Evolutionary conservation across 129 eudicot genomes (phyloP), one percentile per base, ranked within the genome.

Genomic region (Scalesia atractyloides): DNA sequence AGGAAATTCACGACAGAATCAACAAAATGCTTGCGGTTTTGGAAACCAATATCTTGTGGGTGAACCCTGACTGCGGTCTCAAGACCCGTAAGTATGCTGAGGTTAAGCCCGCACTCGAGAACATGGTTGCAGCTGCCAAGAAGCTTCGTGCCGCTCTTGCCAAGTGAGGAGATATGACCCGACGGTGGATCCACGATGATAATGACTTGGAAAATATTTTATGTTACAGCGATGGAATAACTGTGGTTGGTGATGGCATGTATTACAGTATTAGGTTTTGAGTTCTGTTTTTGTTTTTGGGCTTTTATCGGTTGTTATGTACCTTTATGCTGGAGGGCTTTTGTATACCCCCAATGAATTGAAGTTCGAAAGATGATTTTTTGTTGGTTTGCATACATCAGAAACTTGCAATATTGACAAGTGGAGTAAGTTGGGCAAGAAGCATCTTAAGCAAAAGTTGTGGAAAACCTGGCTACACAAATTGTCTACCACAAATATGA

Each of bases 101-200:
- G 79, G 98, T 94, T 17, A 87, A 90, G 78, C 97, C 98, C 0
- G 98, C 98, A 13, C 90, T 94, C 6, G 49, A 60, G 9, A 79
- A 80, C 86, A 87, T 93, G 97, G 98, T 93, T 68, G 64, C 96
- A n/a, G 98, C 98, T 1, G 96, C 98, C 79, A 93, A 89, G 90
- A 86, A 63, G 68, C 84, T 93, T 64, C 90, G 98, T 15, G 73
- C 82, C 24, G 86, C 88, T 73, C 86, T 85, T 18, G 90, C 84
- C 33, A 93, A 86, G 78, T 89, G 84, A 93, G 78, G 51, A 13
- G 3, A 7, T 54, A 33, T 16, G 20, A 34, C 34, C 8, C 15
- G 30, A 9, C n/a, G 24, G 26, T 16, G 17, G 59, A 10, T 5
- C 7, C n/a, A 62, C 5, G 36, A 30, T 17, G 74, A 58, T 69